A percentile compares a stretch with the other conserved stretches of the same genome.
Conservation (phyloP, 148 eudicot species). For the Cornus kousa region DNA sequence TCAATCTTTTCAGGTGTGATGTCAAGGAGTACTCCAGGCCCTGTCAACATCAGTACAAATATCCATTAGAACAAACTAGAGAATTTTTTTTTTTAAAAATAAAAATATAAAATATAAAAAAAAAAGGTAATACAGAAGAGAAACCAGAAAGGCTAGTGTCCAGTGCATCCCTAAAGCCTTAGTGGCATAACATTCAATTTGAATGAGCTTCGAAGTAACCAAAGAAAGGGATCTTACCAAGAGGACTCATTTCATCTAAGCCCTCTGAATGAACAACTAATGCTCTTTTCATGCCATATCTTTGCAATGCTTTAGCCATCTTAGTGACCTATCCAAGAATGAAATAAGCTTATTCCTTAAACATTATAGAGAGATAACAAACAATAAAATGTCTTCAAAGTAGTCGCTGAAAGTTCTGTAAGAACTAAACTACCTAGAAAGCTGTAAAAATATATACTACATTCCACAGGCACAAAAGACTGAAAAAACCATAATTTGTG, state of each 20-base stretch:
- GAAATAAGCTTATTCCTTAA: background rate
- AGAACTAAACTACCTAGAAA: background rate
- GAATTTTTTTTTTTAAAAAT: too few species aligned
- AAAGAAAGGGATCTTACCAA: slow-evolving; percentile 44
- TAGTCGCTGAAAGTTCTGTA: background rate
- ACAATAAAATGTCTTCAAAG: background rate
- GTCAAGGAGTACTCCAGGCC: slow-evolving; percentile 71
- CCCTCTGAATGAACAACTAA: slow-evolving; percentile 92
- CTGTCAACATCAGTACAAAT: slow-evolving; percentile 29
- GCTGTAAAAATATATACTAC: background rate
- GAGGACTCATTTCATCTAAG: slow-evolving; percentile 90
- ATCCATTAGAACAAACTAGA: background rate
- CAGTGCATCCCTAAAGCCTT: background rate
- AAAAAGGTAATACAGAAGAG: background rate
- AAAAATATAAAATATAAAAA: background rate
- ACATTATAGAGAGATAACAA: background rate
- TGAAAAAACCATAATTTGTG: background rate
- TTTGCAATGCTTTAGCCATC: slow-evolving; percentile 87
- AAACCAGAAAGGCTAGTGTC: background rate
- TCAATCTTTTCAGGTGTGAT: slow-evolving; percentile 75
- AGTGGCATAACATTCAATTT: background rate
- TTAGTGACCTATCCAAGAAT: slow-evolving; percentile 48
- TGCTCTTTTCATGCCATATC: slow-evolving; percentile 92
- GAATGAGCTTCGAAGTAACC: background rate
- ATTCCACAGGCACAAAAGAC: background rate